A percentile compares a stretch with the other conserved stretches of the same genome.
These are phyloP conservation scores for Blastobotrys attinorum DNA, from an alignment of 805 yeast genomes.

Conservation along the genomic window DNA sequence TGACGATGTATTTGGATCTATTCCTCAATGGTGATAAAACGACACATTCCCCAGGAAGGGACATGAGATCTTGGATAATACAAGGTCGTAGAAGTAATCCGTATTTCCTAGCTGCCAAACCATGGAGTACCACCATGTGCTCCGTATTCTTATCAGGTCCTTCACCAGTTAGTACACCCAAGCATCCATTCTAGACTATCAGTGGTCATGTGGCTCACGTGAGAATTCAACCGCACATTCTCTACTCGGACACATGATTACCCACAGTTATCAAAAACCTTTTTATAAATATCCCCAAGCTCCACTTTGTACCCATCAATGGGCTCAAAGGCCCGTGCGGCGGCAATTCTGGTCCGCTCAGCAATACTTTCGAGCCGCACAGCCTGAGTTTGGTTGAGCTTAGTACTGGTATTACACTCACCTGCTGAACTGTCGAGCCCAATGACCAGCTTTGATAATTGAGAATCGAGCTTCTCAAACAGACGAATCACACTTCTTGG, in stretches of 20 bases:
- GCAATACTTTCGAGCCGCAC: constrained; percentile 4
- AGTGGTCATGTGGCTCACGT: too few species aligned
- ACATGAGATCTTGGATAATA: too few species aligned
- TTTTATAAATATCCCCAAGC: background rate
- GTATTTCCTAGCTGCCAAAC: too few species aligned
- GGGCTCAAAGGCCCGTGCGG: background rate
- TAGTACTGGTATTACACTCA: background rate
- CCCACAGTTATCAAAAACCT: background rate
- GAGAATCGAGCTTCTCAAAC: constrained; percentile 2
- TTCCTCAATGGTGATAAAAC: too few species aligned
- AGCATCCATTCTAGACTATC: background rate
- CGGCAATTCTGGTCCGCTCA: constrained; percentile 4
- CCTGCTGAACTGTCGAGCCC: background rate
- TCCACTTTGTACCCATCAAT: background rate
- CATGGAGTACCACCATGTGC: too few species aligned
- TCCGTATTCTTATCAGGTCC: too few species aligned
- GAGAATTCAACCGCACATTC: too few species aligned
- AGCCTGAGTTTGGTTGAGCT: constrained; percentile 1
- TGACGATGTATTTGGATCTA: too few species aligned
- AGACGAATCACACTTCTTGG: background rate
- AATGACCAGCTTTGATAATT: background rate
- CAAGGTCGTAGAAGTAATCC: too few species aligned
- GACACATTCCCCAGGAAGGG: too few species aligned
- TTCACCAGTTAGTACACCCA: too few species aligned
- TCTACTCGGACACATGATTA: too few species aligned